Evolutionary conservation across 495 filamentous ascomycete genomes (phyloP).

Genomic region (Neurospora hispaniola): DNA sequence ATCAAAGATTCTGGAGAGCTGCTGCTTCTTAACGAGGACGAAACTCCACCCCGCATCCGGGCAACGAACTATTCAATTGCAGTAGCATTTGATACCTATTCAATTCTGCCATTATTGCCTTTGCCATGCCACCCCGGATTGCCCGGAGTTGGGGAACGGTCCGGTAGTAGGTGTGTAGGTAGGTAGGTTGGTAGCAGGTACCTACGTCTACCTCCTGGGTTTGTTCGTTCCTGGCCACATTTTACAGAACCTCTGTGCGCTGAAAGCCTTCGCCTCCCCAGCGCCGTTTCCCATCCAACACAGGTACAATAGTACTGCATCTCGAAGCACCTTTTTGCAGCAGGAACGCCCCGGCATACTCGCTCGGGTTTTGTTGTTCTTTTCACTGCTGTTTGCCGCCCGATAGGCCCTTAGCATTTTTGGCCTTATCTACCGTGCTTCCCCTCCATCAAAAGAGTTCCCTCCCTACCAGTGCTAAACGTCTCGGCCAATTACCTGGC

Average conservation of each 20-base stretch:
- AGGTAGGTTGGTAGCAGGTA: background rate
- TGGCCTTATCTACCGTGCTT: conserved; percentile 1
- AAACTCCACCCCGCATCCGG: background rate
- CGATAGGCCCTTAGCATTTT: conserved; percentile 20
- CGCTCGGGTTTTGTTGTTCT: conserved; percentile 1
- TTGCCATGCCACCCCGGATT: background rate
- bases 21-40: background rate
- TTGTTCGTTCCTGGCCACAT: background rate
- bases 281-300: conserved; percentile 1
- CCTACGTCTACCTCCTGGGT: background rate
- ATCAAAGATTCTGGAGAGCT: background rate
- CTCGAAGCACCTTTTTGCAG: conserved; percentile 5
- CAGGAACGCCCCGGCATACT: background rate
- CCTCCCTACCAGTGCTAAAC: background rate
- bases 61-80: background rate
- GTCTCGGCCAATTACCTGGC: background rate
- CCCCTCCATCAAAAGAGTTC: background rate
- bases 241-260: conserved; percentile 27
- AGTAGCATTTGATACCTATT: background rate
- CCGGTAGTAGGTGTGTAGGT: background rate
- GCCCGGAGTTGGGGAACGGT: background rate
- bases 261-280: background rate
- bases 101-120: background rate
- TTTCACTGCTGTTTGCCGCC: conserved; percentile 11
- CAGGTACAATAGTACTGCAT: conserved; percentile 1